Evolutionary conservation across 805 yeast species (phyloP), one percentile per base, ranked within the genome.

Genomic region (Myxozyma vanderwaltii): DNA sequence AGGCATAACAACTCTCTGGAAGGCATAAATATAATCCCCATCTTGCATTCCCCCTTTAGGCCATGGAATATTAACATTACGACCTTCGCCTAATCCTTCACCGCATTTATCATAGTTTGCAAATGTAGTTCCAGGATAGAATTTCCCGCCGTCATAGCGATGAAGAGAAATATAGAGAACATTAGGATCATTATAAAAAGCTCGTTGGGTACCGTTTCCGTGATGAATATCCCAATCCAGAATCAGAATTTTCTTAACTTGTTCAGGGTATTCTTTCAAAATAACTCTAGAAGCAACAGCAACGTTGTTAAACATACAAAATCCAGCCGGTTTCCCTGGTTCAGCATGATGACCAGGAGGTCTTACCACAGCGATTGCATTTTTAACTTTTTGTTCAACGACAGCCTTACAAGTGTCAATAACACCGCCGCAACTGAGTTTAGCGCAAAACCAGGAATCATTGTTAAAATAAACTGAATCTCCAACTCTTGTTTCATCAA

Each of bases 331-430:
- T 15, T 91, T 78, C 66, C 89, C 94, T 1, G 99, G 99, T 70
- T 95, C 99, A 0, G 99, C 98, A 71, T 94, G 99, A 76, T 94
- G 99, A 5, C 99, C 99, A 0, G 99, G 99, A 1, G 99, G 99
- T 65, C 99, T 83, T 15, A 94, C 96, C 6, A 94, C 89, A 0
- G 99, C 99, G 51, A 94, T 71, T 0, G 97, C 86, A 71, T 94
- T 94, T 70, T 90, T 90, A 31, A 92, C 98, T 56, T 81, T 77
- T 2, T 96, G 96, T 71, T 91, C 97, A 8, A 94, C 88, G 21
- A 94, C 98, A 0, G 98, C 96, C 65, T 84, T 83, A 72, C 98
- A 91, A 1, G 97, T 96, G 73, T 94, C 98, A 51, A 94, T 94
- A 31, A 96, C 86, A 38, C 99, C 98, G 56, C 99, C 99, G 71